These are phyloP conservation scores for Mortierella sp. DNA, from an alignment of 371 early-diverging fungal species.

Conservation along the genomic window DNA sequence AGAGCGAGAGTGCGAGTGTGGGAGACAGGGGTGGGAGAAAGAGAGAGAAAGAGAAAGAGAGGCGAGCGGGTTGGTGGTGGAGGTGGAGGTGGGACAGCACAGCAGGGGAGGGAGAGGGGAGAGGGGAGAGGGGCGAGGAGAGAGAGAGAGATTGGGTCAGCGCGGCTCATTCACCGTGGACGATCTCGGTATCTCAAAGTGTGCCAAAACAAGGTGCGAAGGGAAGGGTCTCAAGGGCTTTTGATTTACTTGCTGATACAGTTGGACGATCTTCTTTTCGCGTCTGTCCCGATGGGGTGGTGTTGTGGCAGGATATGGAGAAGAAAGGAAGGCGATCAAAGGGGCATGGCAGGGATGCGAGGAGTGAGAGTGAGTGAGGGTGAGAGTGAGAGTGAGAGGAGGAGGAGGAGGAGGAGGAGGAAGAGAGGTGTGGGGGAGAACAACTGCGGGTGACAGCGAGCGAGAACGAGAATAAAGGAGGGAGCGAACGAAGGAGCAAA, in stretches of 20 bases:
- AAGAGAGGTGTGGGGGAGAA: neutral
- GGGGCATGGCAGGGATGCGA: neutral
- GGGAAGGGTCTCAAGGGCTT: no score
- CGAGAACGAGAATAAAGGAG: neutral
- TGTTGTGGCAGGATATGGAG: no score
- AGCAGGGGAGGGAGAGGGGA: neutral
- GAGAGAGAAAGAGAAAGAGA: neutral
- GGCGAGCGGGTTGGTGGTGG: no score
- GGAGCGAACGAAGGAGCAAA: neutral
- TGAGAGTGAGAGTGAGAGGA: constrained; percentile 2
- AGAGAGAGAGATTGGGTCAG: no score
- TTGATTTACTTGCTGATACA: no score
- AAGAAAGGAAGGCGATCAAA: neutral
- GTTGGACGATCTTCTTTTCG: no score
- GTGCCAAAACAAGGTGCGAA: no score
- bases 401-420: constrained; percentile 3
- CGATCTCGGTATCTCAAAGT: no score
- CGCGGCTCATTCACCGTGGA: no score
- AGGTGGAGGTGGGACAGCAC: no score
- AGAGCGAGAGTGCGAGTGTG: constrained; percentile 1
- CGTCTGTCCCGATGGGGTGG: no score
- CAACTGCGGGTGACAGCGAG: constrained; percentile 7
- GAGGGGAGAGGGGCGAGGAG: neutral
- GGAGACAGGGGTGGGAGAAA: neutral
- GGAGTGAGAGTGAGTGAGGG: neutral